Percentiles rank a stretch among this genome's conserved stretches.
phyloP scores from a whole-genome alignment of 2,329 filamentous ascomycete genomes.

The Boeremia exigua region DNA sequence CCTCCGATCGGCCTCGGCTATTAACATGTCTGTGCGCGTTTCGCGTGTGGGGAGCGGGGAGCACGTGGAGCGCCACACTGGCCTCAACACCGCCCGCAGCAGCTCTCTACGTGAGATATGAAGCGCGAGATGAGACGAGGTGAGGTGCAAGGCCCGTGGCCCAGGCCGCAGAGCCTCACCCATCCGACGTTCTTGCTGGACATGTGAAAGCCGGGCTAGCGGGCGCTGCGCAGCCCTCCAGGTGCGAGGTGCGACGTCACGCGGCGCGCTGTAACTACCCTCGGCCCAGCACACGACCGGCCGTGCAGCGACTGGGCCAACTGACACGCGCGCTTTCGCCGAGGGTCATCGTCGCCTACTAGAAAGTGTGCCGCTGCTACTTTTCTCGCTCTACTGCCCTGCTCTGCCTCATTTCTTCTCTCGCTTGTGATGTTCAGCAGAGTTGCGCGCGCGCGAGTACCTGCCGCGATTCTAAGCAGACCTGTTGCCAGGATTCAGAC shows the following conservation, averaged over 20 bases:
- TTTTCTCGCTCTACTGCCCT: neutral
- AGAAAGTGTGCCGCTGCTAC: slow-evolving; percentile 3
- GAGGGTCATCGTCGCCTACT: slow-evolving; percentile 8
- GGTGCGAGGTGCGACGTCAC: slow-evolving; percentile 2
- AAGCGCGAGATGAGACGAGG: neutral
- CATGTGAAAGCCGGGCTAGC: slow-evolving; percentile 11
- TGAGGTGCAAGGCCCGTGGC: neutral
- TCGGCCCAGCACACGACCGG: slow-evolving; percentile 5
- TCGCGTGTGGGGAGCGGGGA: slow-evolving; percentile 4
- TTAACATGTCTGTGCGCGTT: neutral
- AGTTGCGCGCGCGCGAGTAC: slow-evolving; percentile 47
- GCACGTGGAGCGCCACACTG: neutral
- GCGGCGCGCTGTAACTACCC: slow-evolving; percentile 7
- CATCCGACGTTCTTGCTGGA: neutral
- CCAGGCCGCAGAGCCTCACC: slow-evolving; percentile 11
- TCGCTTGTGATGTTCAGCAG: slow-evolving; percentile 49
- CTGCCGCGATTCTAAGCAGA: slow-evolving; percentile 46
- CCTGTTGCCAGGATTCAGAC: slow-evolving; percentile 36
- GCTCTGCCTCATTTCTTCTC: neutral
- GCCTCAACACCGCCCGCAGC: neutral
- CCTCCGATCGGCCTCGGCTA: no score
- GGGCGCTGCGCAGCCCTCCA: neutral
- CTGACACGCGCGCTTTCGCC: slow-evolving; percentile 15
- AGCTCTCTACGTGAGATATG: neutral
- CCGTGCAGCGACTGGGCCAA: neutral